A percentile compares a stretch with the other conserved stretches of the same genome.
Evolutionary conservation across 768 basidiomycete species (phyloP).

Genomic region (Boletus sensibilis): DNA sequence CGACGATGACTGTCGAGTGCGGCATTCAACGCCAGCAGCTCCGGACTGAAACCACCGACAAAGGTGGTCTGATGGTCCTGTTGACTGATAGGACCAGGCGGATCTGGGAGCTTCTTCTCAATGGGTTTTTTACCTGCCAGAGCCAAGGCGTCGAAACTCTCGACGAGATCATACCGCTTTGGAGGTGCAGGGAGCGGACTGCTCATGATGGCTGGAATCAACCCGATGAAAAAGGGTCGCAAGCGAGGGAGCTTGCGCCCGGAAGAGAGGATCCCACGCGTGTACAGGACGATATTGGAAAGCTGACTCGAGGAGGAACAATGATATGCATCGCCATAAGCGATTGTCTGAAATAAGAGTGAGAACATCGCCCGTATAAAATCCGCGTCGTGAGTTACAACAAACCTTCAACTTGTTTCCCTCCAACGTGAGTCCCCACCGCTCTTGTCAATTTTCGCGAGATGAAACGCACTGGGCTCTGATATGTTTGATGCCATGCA

Average conservation of each 20-base stretch:
- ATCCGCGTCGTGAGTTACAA: not conserved
- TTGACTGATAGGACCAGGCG: not conserved
- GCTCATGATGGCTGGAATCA: conserved; percentile 21
- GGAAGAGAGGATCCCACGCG: conserved; percentile 1
- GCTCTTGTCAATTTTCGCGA: not conserved
- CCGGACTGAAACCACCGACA: conserved; percentile 48
- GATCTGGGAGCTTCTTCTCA: conserved; percentile 18
- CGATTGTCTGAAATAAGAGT: not conserved
- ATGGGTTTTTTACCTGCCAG: conserved; percentile 24
- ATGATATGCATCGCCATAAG: conserved; percentile 17
- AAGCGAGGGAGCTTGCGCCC: conserved; percentile 12
- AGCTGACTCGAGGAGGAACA: conserved; percentile 17
- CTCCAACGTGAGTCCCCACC: not conserved
- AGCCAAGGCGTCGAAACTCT: conserved; percentile 34
- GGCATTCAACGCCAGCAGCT: conserved; percentile 6
- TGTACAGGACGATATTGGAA: conserved; percentile 14
- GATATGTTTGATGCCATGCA: conserved; percentile 51
- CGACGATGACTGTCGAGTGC: conserved; percentile 8
- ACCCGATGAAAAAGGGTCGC: conserved; percentile 10
- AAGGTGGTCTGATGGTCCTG: conserved; percentile 28
- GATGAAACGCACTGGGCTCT: conserved; percentile 71
- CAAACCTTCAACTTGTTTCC: not conserved
- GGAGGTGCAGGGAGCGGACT: conserved; percentile 13
- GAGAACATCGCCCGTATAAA: not conserved
- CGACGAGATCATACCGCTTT: conserved; percentile 29